A percentile compares a stretch with the other conserved stretches of the same genome.
phyloP scores from a whole-genome alignment of 495 filamentous ascomycete species.

The Neurospora sp. region DNA sequence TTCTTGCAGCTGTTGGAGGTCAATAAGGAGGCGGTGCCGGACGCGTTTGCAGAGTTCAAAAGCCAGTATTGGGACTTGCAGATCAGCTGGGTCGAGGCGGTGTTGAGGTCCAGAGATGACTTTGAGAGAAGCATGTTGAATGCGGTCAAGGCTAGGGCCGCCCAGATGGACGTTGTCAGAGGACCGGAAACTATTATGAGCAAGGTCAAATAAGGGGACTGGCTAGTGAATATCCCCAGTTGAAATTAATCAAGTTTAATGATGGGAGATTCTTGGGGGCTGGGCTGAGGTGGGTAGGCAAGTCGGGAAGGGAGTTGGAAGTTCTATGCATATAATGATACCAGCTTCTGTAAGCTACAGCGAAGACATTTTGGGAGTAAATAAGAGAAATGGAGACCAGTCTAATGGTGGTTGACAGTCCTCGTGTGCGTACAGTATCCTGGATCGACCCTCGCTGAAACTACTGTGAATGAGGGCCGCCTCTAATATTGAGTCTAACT shows the following conservation, averaged over 20 bases:
- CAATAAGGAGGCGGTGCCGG: conserved; percentile 63
- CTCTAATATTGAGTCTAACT: neutral
- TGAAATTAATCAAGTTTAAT: neutral
- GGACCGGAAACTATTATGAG: conserved; percentile 85
- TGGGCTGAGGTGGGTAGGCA: neutral
- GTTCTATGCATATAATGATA: neutral
- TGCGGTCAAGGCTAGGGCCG: conserved; percentile 73
- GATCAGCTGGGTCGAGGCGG: conserved; percentile 92
- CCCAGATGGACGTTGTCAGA: conserved; percentile 67
- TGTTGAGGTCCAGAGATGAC: conserved; percentile 78
- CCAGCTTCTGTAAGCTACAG: neutral
- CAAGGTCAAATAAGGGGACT: conserved; percentile 57
- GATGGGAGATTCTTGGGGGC: neutral
- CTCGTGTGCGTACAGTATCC: too few relatives aligned
- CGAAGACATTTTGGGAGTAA: neutral
- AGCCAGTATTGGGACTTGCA: conserved; percentile 86
- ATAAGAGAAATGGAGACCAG: neutral
- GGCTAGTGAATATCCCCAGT: neutral
- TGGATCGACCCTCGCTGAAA: too few relatives aligned
- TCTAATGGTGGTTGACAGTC: neutral
- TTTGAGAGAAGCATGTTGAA: conserved; percentile 86
- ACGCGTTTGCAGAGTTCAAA: conserved; percentile 77
- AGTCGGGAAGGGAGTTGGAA: neutral
- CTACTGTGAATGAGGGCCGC: neutral
- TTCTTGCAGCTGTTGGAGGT: conserved; percentile 64